phyloP scores from a whole-genome alignment of 2,329 filamentous ascomycete species.

The Albophoma yamanashiensis region DNA sequence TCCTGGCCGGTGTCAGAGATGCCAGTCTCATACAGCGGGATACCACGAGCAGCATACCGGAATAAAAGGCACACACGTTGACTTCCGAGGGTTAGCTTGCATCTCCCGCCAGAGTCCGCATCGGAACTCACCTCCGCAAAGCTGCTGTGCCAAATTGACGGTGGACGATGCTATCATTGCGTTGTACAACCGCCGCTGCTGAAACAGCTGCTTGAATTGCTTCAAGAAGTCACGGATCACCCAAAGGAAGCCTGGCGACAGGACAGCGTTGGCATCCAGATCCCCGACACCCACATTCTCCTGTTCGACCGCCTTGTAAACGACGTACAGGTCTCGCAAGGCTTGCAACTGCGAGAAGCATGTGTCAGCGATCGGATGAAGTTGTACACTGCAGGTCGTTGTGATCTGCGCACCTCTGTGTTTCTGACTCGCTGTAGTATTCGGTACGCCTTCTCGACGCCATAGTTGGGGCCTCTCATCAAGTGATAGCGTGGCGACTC shows the following conservation, averaged over 20 bases:
- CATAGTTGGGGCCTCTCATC: constrained; percentile 24
- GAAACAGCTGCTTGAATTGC: constrained; percentile 17
- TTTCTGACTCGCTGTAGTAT: constrained; percentile 24
- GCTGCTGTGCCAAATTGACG: constrained; percentile 20
- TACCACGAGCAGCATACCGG: constrained; percentile 14
- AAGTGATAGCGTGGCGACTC: constrained; percentile 32
- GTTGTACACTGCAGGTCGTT: not conserved
- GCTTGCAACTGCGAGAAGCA: constrained; percentile 22
- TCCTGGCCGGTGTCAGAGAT: constrained; percentile 6
- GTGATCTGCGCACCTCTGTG: constrained; percentile 15
- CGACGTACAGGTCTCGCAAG: constrained; percentile 27
- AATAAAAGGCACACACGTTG: constrained; percentile 34
- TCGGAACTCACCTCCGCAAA: constrained; percentile 16
- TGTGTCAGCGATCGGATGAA: not conserved
- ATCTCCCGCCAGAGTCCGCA: not conserved
- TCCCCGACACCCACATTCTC: constrained; percentile 14
- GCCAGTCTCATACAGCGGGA: not conserved
- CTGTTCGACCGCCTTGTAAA: constrained; percentile 22
- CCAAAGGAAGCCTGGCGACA: constrained; percentile 16
- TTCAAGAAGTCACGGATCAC: constrained; percentile 15
- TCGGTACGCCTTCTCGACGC: constrained; percentile 23
- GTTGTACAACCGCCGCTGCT: constrained; percentile 17
- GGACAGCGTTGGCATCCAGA: constrained; percentile 9
- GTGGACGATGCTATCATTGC: constrained; percentile 19
- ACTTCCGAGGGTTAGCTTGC: constrained; percentile 10